These are phyloP conservation scores for Neurospora terricola DNA, from an alignment of 495 filamentous ascomycete genomes.

Conservation along the genomic window DNA sequence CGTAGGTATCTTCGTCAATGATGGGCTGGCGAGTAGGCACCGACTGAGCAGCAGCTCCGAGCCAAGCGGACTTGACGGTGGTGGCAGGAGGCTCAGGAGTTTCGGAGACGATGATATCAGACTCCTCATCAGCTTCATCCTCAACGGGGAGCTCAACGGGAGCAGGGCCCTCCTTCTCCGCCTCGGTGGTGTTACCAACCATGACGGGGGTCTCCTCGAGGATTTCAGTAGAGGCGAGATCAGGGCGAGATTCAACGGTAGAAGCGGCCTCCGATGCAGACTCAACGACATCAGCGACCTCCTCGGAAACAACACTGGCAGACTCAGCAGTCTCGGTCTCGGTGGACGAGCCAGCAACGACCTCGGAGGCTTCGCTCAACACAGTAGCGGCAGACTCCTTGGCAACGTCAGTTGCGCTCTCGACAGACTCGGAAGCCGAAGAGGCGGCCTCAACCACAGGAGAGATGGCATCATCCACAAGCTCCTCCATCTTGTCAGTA, in stretches of 20 bases:
- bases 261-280: conserved; percentile 6
- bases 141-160: conserved; percentile 37
- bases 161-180: conserved; percentile 41
- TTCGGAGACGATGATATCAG: neutral
- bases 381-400: neutral
- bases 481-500: conserved; percentile 10
- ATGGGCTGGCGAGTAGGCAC: conserved; percentile 31
- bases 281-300: conserved; percentile 11
- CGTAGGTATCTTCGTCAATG: conserved; percentile 27
- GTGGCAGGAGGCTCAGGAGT: conserved; percentile 1
- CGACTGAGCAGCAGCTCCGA: conserved; percentile 35
- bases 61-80: conserved; percentile 30
- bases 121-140: conserved; percentile 1
- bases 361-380: neutral
- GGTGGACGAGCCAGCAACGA: neutral
- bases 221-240: conserved; percentile 15
- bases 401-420: neutral
- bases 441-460: conserved; percentile 2
- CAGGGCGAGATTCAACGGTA: conserved; percentile 4
- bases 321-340: neutral
- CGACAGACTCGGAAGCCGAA: neutral
- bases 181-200: conserved; percentile 15
- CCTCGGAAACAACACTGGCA: conserved; percentile 3
- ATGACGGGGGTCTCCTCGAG: conserved; percentile 15
- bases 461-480: conserved; percentile 2